A percentile compares a stretch with the other conserved stretches of the same genome.
phyloP scores from a whole-genome alignment of 2,329 filamentous ascomycete genomes.

The Xylariales sp. region DNA sequence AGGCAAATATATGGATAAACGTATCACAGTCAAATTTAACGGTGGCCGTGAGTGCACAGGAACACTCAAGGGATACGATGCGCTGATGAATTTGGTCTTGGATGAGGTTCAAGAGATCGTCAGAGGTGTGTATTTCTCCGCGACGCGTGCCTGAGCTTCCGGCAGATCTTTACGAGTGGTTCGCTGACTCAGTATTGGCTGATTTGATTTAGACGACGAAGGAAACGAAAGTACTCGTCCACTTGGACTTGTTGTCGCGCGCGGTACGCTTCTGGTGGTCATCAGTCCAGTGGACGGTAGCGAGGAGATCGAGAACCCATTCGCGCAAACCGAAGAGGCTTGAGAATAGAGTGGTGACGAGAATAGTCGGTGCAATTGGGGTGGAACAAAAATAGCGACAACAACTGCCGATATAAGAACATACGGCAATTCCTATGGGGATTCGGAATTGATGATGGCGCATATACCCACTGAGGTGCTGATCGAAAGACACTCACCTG shows the following conservation, averaged over 20 bases:
- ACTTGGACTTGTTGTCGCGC: conserved; percentile 82
- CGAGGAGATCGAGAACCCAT: conserved; percentile 94
- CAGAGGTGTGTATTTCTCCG: conserved; percentile 56
- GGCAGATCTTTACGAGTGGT: neutral
- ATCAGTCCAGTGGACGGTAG: conserved; percentile 92
- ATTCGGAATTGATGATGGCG: too few relatives aligned
- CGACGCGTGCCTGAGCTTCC: neutral
- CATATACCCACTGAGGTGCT: too few relatives aligned
- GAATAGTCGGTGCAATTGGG: too few relatives aligned
- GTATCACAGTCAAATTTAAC: conserved; percentile 93
- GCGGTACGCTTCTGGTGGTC: conserved; percentile 87
- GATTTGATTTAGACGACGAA: conserved; percentile 68
- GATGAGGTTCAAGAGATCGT: conserved; percentile 91
- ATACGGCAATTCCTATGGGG: too few relatives aligned
- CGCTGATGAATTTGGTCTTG: conserved; percentile 95
- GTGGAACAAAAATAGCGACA: too few relatives aligned
- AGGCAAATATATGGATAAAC: conserved; percentile 95
- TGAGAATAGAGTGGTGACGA: too few relatives aligned
- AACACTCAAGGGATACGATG: conserved; percentile 90
- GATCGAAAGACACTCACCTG: too few relatives aligned
- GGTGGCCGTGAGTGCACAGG: conserved; percentile 87
- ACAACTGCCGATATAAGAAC: too few relatives aligned
- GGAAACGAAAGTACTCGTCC: conserved; percentile 79
- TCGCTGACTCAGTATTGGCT: neutral
- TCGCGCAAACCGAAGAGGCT: conserved; percentile 69